Conservation (phyloP, 2,329 filamentous ascomycete genomes). For the Kalmusia sp. region DNA sequence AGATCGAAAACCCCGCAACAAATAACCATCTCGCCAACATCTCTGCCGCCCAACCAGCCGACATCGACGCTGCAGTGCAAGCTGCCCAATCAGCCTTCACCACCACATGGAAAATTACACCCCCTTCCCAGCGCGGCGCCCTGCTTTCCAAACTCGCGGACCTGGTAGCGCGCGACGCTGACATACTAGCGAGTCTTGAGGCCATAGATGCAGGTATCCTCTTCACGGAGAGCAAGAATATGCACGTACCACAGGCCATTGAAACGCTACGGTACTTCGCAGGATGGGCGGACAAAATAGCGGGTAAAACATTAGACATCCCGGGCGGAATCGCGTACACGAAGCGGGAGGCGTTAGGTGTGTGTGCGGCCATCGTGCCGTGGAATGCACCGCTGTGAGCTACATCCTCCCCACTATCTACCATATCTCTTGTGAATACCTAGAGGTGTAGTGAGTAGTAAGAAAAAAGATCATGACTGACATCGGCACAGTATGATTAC, state of each 20-base stretch:
- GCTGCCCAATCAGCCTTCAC: slow-evolving; percentile 31
- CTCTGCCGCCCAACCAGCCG: slow-evolving; percentile 35
- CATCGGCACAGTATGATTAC: not conserved
- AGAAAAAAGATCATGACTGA: too few relatives aligned
- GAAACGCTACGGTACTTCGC: slow-evolving; percentile 64
- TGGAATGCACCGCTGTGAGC: not conserved
- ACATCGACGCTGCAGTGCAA: slow-evolving; percentile 40
- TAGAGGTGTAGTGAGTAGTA: too few relatives aligned
- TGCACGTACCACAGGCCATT: slow-evolving; percentile 66
- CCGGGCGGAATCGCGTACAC: slow-evolving; percentile 72
- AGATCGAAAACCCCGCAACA: slow-evolving; percentile 7
- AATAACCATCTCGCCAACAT: slow-evolving; percentile 34
- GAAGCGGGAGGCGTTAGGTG: slow-evolving; percentile 67
- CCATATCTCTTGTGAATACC: too few relatives aligned
- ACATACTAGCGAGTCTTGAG: slow-evolving; percentile 23
- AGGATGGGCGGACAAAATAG: slow-evolving; percentile 77
- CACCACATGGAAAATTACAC: slow-evolving; percentile 18
- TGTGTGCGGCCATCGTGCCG: too few relatives aligned
- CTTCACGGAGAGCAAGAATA: slow-evolving; percentile 64
- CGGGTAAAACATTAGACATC: slow-evolving; percentile 73
- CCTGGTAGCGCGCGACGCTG: slow-evolving; percentile 21
- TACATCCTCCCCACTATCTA: too few relatives aligned
- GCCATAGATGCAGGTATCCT: slow-evolving; percentile 80
- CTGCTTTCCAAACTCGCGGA: slow-evolving; percentile 26
- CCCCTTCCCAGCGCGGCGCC: slow-evolving; percentile 13